Percentiles rank a stretch among this genome's conserved stretches.
Evolutionary conservation across 371 early-diverging fungal genomes (phyloP).

Genomic region (Vavraia culicis): DNA sequence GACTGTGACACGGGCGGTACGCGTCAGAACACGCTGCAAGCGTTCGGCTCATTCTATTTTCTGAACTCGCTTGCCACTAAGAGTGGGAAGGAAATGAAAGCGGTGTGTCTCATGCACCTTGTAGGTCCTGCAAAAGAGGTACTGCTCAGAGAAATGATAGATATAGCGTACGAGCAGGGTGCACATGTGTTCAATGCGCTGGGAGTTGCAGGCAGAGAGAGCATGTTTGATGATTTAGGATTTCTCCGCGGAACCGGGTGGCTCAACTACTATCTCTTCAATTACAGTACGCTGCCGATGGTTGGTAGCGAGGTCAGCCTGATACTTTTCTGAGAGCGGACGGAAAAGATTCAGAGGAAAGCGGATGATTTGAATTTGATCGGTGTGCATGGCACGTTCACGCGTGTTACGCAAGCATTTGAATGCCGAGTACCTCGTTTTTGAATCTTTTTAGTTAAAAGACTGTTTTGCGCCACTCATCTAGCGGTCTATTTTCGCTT

Average conservation of each 20-base stretch:
- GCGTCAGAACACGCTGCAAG: constrained; percentile 6
- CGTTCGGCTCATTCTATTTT: constrained; percentile 37
- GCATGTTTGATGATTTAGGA: constrained; percentile 9
- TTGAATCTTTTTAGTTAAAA: too few species aligned
- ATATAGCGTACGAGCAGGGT: constrained; percentile 8
- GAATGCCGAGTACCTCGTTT: too few species aligned
- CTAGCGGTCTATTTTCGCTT: too few species aligned
- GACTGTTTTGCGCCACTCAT: too few species aligned
- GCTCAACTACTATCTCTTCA: constrained; percentile 40
- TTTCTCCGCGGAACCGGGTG: constrained; percentile 34
- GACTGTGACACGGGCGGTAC: too few species aligned
- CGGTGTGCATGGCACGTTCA: too few species aligned
- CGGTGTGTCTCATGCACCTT: constrained; percentile 36
- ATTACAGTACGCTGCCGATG: constrained; percentile 27
- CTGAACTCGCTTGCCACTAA: constrained; percentile 19
- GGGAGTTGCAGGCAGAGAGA: constrained; percentile 10
- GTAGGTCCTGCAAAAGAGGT: constrained; percentile 1
- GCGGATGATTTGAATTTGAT: too few species aligned
- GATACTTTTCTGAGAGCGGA: constrained; percentile 15
- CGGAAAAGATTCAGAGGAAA: too few species aligned
- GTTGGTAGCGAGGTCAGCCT: constrained; percentile 5
- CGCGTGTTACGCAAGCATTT: too few species aligned
- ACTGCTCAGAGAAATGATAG: constrained; percentile 15
- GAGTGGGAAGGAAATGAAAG: constrained; percentile 14
- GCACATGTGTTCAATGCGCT: constrained; percentile 34